Percentiles rank a stretch among this genome's conserved stretches.
Evolutionary conservation across 2,329 filamentous ascomycete species (phyloP).

Genomic region (Zalaria obscura): DNA sequence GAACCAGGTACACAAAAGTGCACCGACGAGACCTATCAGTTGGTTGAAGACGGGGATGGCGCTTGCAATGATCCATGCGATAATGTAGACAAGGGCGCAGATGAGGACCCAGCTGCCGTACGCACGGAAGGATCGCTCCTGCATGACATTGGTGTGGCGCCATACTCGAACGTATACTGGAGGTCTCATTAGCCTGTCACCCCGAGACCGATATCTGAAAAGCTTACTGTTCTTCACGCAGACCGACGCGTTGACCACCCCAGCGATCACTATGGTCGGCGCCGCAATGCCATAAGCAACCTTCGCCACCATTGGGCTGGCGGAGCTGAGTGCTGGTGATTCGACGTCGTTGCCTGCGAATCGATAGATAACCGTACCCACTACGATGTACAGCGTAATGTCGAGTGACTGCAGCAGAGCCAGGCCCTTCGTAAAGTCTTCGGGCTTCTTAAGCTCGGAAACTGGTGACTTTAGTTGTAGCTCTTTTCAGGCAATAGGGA

Average conservation of each 20-base stretch:
- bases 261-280: slow-evolving; percentile 57
- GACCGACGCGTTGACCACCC: slow-evolving; percentile 56
- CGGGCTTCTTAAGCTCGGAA: slow-evolving; percentile 47
- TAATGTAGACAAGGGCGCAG: slow-evolving; percentile 39
- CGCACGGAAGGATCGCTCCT: slow-evolving; percentile 22
- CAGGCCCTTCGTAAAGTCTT: slow-evolving; percentile 49
- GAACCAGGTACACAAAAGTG: slow-evolving; percentile 56
- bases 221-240: slow-evolving; percentile 40
- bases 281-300: slow-evolving; percentile 57
- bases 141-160: slow-evolving; percentile 35
- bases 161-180: slow-evolving; percentile 47
- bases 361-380: slow-evolving; percentile 52
- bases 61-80: slow-evolving; percentile 55
- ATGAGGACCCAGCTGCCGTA: slow-evolving; percentile 45
- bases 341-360: slow-evolving; percentile 47
- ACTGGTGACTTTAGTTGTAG: slow-evolving; percentile 12
- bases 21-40: slow-evolving; percentile 46
- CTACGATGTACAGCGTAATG: slow-evolving; percentile 47
- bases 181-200: too few relatives aligned
- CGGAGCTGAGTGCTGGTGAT: slow-evolving; percentile 51
- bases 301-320: slow-evolving; percentile 40
- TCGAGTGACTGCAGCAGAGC: slow-evolving; percentile 45
- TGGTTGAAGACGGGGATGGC: slow-evolving; percentile 56
- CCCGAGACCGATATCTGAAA: too few relatives aligned
- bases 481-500: too few relatives aligned